These are phyloP conservation scores for Pestalotiopsis sp. DNA, from an alignment of 2,329 filamentous ascomycete genomes.

Conservation along the genomic window DNA sequence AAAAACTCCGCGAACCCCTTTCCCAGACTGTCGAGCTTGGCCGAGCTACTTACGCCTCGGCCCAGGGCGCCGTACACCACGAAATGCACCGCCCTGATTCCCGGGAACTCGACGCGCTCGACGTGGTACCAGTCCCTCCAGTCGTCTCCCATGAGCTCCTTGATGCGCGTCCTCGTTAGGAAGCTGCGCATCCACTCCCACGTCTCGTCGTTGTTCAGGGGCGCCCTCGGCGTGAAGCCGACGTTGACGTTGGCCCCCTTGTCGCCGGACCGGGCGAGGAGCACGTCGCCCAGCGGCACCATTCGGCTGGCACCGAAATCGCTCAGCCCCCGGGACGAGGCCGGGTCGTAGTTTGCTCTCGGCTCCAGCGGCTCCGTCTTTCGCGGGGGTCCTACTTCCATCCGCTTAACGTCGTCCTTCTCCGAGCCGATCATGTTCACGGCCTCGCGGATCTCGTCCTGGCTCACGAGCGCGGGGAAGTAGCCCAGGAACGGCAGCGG, in stretches of 20 bases:
- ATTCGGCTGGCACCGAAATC: constrained; percentile 43
- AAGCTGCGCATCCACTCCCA: constrained; percentile 42
- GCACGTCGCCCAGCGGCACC: constrained; percentile 35
- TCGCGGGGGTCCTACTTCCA: constrained; percentile 25
- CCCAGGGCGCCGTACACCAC: constrained; percentile 50
- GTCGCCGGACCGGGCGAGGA: constrained; percentile 26
- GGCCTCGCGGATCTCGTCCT: constrained; percentile 25
- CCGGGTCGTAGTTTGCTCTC: constrained; percentile 26
- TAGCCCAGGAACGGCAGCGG: constrained; percentile 43
- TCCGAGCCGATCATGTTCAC: constrained; percentile 17
- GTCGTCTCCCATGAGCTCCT: constrained; percentile 43
- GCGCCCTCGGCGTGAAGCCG: constrained; percentile 42
- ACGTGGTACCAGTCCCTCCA: constrained; percentile 43
- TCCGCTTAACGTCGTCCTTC: constrained; percentile 7
- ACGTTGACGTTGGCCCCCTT: constrained; percentile 30
- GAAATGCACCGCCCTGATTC: constrained; percentile 50
- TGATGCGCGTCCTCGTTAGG: constrained; percentile 37
- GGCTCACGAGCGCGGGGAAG: constrained; percentile 39
- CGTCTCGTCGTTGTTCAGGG: constrained; percentile 38
- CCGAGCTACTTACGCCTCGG: constrained; percentile 49
- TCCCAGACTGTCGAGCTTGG: constrained; percentile 49
- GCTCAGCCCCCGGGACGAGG: constrained; percentile 15
- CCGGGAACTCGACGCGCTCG: constrained; percentile 50
- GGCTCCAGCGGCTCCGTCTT: constrained; percentile 28
- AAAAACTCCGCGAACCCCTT: constrained; percentile 46